phyloP scores from a whole-genome alignment of 83 land plant species.

The Picea mariana region DNA sequence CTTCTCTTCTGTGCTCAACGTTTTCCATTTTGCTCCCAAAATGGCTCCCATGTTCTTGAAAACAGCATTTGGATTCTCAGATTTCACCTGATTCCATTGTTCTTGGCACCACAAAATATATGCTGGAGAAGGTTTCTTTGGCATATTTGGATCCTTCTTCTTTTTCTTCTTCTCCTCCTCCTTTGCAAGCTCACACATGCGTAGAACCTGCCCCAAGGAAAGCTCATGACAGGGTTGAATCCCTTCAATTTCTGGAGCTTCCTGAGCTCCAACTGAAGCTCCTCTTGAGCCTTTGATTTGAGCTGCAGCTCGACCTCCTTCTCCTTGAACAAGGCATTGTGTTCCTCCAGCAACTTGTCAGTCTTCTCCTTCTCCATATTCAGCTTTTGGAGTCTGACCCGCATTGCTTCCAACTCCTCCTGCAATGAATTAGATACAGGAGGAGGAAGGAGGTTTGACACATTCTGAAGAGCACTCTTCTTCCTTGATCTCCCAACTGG shows the following conservation, averaged over 20 bases:
- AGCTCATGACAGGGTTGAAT: slow-evolving; percentile 69
- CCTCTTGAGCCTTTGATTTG: slow-evolving; percentile 52
- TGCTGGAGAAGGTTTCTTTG: slow-evolving; percentile 72
- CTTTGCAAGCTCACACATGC: slow-evolving; percentile 13
- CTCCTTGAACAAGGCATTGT: slow-evolving; percentile 40
- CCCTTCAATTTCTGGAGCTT: slow-evolving; percentile 81
- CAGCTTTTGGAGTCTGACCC: slow-evolving; percentile 52
- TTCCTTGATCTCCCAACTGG: background rate
- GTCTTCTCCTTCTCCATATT: slow-evolving; percentile 75
- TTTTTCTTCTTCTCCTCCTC: slow-evolving; percentile 39
- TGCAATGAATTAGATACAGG: slow-evolving; percentile 26
- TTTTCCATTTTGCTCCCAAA: slow-evolving; percentile 87
- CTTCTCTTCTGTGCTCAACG: slow-evolving; percentile 71
- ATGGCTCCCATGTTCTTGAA: slow-evolving; percentile 74
- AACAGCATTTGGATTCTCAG: slow-evolving; percentile 59
- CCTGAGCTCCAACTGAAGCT: slow-evolving; percentile 70
- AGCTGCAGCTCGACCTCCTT: slow-evolving; percentile 51
- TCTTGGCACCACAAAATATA: slow-evolving; percentile 87
- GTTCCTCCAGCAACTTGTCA: slow-evolving; percentile 61
- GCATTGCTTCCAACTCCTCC: slow-evolving; percentile 65
- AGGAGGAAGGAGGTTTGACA: background rate
- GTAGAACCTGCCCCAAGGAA: slow-evolving; percentile 22
- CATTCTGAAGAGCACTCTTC: background rate
- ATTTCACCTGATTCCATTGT: slow-evolving; percentile 82
- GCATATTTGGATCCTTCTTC: slow-evolving; percentile 47